Base-by-base conservation (phyloP, 1,284 basidiomycete species). In the Cryptococcus sp. region DNA sequence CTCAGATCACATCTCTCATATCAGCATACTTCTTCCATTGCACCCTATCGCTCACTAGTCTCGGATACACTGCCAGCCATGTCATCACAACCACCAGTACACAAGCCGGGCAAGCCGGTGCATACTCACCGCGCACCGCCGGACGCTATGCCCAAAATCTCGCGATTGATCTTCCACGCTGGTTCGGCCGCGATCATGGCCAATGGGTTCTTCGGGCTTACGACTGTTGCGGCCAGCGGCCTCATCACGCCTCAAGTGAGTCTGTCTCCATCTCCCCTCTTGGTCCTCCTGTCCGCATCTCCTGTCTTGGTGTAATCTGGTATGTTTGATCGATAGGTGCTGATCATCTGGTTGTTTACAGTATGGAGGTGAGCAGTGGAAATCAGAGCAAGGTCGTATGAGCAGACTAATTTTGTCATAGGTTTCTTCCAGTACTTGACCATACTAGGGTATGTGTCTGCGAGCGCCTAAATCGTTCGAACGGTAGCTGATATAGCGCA, bases 371-470 rank as follows among this genome's bases (percentile, higher is more conserved):
- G 43, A 25, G 47, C 30, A 35, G 8, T 13, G 8, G 30, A 10
- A 2, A 10, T 5, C 10, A 13, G 13, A 35, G 30, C 13, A 35
- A 13, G 30, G 30, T 35, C 16, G 27, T 57, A 10, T 25, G 19
- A 23, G 30, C 17, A 6, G 15, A 16, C 41, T 50, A n/a, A 41
- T 11, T 45, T 16, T n/a, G 30, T 1, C 39, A 35, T 42, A 20
- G 88, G 88, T 0, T 84, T 86, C 63, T 82, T 82, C 49, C 86
- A 87, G 70, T 91, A 84, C 69, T 76, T 92, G 52, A 91, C 90
- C 0, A 88, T 90, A 60, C 85, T 88, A 76, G 88, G 87, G 88
- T 87, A 64, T 42, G 81, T 73, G 23, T 25, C 17, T 13, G 27
- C 42, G 11, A 17, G 13, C 27, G 20, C 42, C 16, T 45, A 6